Evolutionary conservation across 805 yeast species (phyloP), one percentile per base, ranked within the genome.

Genomic region (Kuraishia capsulata): DNA sequence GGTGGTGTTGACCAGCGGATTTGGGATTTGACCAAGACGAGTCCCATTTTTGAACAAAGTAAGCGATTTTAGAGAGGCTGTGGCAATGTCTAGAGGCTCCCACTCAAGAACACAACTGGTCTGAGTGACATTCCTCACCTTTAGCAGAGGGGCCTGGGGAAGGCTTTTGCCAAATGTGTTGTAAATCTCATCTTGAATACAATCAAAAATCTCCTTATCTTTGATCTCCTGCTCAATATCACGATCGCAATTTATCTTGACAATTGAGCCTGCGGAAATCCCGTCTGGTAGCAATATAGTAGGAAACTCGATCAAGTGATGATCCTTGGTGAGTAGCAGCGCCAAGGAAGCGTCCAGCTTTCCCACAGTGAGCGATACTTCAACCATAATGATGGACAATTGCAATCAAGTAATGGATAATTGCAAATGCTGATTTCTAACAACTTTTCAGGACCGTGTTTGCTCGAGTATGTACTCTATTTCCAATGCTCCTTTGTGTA

Each of bases 241-340:
- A 44, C 84, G 80, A 38, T 82, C 88, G 56, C 96, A 89, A 42
- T 69, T 74, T 57, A 92, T 80, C 50, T 81, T 82, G 37, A 92
- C 86, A 38, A 92, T 82, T 10, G 96, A 84, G 2, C 98, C 98
- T 1, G 97, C 94, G 46, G 75, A 72, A 26, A 89, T 92, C 30
- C 90, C 89, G 48, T 81, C 83, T 6, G 98, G 98, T 34, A 92
- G 65, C 39, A 92, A 66, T 41, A 90, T 78, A 3, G 97, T 87
- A n/a, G 98, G 98, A 52, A 90, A 92, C 53, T 92, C 98, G 46
- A 92, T 89, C 44, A 90, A 69, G 55, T 89, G 96, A 58, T 90
- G 97, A 57, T 90, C 65, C 40, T 81, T 75, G 16, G 98, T 90
- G 29, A 94, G 73, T 33, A 92, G 68, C 35, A 92, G 68, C 23